Evolutionary conservation across 1,284 basidiomycete genomes (phyloP).

Genomic region (Leccinum griseonigrum): DNA sequence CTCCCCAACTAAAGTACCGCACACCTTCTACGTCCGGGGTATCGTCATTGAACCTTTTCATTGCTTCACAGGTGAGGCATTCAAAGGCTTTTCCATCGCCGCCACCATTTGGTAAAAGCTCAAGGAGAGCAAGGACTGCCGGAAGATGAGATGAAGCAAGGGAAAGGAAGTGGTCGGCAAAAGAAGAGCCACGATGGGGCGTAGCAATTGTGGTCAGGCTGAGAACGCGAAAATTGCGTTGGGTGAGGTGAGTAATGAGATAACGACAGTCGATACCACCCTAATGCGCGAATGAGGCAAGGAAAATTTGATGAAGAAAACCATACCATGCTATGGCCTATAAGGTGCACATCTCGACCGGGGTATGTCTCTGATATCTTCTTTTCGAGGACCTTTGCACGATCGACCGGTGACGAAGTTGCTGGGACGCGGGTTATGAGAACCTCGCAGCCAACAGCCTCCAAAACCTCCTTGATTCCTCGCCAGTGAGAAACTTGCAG

Average conservation of each 20-base stretch:
- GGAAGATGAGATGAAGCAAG: constrained; percentile 72
- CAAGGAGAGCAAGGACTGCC: constrained; percentile 64
- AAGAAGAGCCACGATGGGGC: constrained; percentile 90
- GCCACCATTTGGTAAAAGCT: constrained; percentile 75
- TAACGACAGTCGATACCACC: constrained; percentile 94
- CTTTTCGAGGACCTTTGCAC: constrained; percentile 84
- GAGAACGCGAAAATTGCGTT: constrained; percentile 67
- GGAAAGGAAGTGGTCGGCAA: constrained; percentile 89
- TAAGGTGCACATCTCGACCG: constrained; percentile 82
- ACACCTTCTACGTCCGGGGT: constrained; percentile 78
- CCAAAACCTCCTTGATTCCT: constrained; percentile 88
- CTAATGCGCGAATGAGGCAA: constrained; percentile 38
- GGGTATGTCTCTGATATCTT: constrained; percentile 78
- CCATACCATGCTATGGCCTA: constrained; percentile 86
- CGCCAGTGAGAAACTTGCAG: constrained; percentile 92
- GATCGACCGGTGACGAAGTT: constrained; percentile 80
- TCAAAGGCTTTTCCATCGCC: constrained; percentile 92
- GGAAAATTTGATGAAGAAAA: not conserved
- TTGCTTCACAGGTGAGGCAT: constrained; percentile 80
- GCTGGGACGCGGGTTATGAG: constrained; percentile 92
- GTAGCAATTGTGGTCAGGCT: constrained; percentile 92
- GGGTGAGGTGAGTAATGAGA: constrained; percentile 69
- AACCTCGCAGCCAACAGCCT: constrained; percentile 86
- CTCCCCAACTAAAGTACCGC: constrained; percentile 92
- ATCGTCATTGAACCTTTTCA: constrained; percentile 85